A percentile compares a stretch with the other conserved stretches of the same genome.
phyloP scores from a whole-genome alignment of 2,329 filamentous ascomycete genomes.

The Monilinia fructigena region DNA sequence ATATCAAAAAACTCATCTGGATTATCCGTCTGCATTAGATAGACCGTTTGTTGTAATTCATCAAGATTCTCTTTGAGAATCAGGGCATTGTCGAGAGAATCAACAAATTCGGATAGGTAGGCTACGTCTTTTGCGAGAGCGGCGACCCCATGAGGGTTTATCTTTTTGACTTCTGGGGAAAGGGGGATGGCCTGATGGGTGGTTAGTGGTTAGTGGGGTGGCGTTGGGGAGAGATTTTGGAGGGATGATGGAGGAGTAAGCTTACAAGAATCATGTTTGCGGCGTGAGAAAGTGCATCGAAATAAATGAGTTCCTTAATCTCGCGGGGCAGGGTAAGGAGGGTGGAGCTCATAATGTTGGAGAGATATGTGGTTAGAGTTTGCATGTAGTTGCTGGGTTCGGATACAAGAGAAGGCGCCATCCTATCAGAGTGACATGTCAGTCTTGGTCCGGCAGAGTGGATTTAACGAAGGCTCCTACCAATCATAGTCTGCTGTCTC shows the following conservation, averaged over 20 bases:
- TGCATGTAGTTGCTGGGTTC: conserved; percentile 94
- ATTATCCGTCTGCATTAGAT: conserved; percentile 82
- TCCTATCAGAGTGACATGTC: conserved; percentile 42
- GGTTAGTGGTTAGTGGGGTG: conserved; percentile 21
- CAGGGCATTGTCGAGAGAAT: conserved; percentile 77
- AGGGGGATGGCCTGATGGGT: conserved; percentile 45
- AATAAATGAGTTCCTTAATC: conserved; percentile 97
- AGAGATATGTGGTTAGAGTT: conserved; percentile 86
- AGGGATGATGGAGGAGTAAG: conserved; percentile 19
- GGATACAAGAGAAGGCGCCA: conserved; percentile 57
- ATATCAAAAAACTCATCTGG: conserved; percentile 98
- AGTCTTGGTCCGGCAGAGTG: conserved; percentile 4
- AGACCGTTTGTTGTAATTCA: conserved; percentile 89
- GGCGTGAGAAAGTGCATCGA: conserved; percentile 90
- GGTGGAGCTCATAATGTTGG: conserved; percentile 95
- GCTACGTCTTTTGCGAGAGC: conserved; percentile 79
- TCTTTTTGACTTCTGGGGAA: conserved; percentile 74
- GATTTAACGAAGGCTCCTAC: conserved; percentile 44
- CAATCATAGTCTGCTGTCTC: conserved; percentile 98
- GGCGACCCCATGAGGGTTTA: conserved; percentile 81
- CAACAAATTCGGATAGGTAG: conserved; percentile 83
- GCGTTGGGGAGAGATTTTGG: conserved; percentile 10
- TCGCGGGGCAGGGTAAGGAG: conserved; percentile 88
- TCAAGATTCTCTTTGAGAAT: conserved; percentile 87
- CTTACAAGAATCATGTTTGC: conserved; percentile 77